Conservation (phyloP, 169 alveolate species). For the Plasmodium ovale region DNA sequence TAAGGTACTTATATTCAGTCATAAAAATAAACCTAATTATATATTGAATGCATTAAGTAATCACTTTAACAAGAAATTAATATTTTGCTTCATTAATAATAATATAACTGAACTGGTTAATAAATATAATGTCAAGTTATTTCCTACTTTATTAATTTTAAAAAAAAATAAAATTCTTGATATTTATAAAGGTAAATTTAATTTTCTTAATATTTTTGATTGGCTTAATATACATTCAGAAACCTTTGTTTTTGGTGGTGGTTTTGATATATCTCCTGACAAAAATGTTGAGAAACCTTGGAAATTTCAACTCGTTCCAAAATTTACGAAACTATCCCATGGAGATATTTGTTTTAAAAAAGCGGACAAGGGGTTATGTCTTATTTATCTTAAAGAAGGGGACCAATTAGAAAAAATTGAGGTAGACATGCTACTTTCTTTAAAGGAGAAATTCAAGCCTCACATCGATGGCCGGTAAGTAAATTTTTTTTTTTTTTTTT, state of each 20-base stretch:
- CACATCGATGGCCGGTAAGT: conserved; percentile 82
- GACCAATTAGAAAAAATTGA: conserved; percentile 81
- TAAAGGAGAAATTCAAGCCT: conserved; percentile 87
- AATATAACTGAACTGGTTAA: conserved; percentile 85
- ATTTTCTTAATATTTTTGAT: conserved; percentile 91
- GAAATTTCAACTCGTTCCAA: conserved; percentile 88
- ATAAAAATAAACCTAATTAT: conserved; percentile 83
- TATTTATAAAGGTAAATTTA: conserved; percentile 92
- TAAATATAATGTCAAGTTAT: conserved; percentile 89
- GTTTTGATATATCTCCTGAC: conserved; percentile 87
- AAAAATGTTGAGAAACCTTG: conserved; percentile 90
- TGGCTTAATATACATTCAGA: conserved; percentile 96
- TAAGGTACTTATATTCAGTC: conserved; percentile 81
- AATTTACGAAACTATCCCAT: conserved; percentile 87
- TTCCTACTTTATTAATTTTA: conserved; percentile 91
- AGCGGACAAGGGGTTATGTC: conserved; percentile 86
- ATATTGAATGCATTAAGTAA: conserved; percentile 83
- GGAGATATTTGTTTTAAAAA: conserved; percentile 90
- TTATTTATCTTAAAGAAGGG: conserved; percentile 87
- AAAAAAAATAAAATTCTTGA: conserved; percentile 88
- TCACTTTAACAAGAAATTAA: conserved; percentile 78
- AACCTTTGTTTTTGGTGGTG: conserved; percentile 96
- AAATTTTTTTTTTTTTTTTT: too few species aligned
- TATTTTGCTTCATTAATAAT: conserved; percentile 81
- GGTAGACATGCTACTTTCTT: conserved; percentile 85